These are phyloP conservation scores for Hyphopichia burtonii DNA, from an alignment of 1,139 yeast species.

Conservation along the genomic window DNA sequence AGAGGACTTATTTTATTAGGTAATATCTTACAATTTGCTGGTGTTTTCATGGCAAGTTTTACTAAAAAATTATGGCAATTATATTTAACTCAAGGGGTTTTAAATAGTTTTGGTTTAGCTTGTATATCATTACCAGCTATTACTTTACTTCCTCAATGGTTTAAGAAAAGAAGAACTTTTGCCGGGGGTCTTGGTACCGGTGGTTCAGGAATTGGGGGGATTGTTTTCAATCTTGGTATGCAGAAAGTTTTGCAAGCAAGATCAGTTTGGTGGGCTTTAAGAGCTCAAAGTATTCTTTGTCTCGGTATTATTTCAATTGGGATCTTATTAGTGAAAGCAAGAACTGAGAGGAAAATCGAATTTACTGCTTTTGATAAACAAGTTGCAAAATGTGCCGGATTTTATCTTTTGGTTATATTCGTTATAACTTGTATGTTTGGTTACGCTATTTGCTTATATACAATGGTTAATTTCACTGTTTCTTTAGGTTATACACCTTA, in stretches of 20 bases:
- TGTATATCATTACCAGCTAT: slow-evolving; percentile 31
- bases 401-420: slow-evolving; percentile 24
- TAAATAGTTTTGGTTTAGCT: slow-evolving; percentile 29
- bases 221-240: slow-evolving; percentile 28
- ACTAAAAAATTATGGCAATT: slow-evolving; percentile 40
- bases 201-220: slow-evolving; percentile 44
- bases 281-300: slow-evolving; percentile 30
- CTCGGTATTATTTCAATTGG: slow-evolving; percentile 26
- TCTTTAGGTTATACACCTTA: slow-evolving; percentile 25
- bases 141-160: slow-evolving; percentile 60
- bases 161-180: slow-evolving; percentile 52
- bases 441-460: slow-evolving; percentile 38
- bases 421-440: slow-evolving; percentile 36
- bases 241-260: slow-evolving; percentile 21
- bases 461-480: slow-evolving; percentile 30
- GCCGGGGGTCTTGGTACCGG: slow-evolving; percentile 55
- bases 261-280: slow-evolving; percentile 42
- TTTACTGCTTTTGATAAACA: slow-evolving; percentile 19
- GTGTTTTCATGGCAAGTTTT: slow-evolving; percentile 54
- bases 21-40: slow-evolving; percentile 48
- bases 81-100: slow-evolving; percentile 29
- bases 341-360: slow-evolving; percentile 15
- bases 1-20: slow-evolving; percentile 39
- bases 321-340: slow-evolving; percentile 15
- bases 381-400: slow-evolving; percentile 28